A percentile compares a stretch with the other conserved stretches of the same genome.
These are phyloP conservation scores for Phytopythium cucurbitacearum DNA, from an alignment of 352 stramenopile genomes.

Conservation along the genomic window DNA sequence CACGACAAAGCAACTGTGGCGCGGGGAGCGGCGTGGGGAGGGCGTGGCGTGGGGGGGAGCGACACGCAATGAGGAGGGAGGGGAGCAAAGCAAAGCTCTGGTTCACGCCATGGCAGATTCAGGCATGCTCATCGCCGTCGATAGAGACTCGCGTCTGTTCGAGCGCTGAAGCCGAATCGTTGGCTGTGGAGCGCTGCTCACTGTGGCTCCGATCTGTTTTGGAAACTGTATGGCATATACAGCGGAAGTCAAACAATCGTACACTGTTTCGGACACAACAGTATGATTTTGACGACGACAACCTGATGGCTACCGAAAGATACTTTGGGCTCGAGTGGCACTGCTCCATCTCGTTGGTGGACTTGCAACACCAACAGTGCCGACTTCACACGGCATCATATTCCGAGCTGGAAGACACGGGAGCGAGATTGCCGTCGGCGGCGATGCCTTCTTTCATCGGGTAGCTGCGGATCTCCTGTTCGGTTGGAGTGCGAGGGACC, in stretches of 20 bases:
- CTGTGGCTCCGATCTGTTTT: too few relatives aligned
- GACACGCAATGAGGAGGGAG: neutral
- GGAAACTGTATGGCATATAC: too few relatives aligned
- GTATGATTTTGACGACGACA: too few relatives aligned
- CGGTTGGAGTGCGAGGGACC: constrained; percentile 1
- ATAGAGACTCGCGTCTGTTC: constrained; percentile 3
- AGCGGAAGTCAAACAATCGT: too few relatives aligned
- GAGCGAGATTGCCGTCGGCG: neutral
- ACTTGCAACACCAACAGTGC: too few relatives aligned
- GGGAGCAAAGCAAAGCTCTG: too few relatives aligned
- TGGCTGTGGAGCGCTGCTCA: too few relatives aligned
- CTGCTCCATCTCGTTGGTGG: too few relatives aligned
- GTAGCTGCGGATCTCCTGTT: neutral
- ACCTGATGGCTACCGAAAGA: too few relatives aligned
- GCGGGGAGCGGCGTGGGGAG: neutral
- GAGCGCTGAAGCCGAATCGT: too few relatives aligned
- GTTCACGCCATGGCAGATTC: constrained; percentile 1
- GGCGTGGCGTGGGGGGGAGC: neutral
- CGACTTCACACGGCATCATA: constrained; percentile 1
- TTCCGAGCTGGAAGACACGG: constrained; percentile 1
- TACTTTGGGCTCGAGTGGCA: too few relatives aligned
- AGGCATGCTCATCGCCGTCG: neutral
- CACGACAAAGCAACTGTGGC: neutral
- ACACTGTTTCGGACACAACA: too few relatives aligned
- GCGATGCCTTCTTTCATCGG: neutral